Evolutionary conservation across 2,329 filamentous ascomycete species (phyloP).

Genomic region (Rugonectria rugulosa): DNA sequence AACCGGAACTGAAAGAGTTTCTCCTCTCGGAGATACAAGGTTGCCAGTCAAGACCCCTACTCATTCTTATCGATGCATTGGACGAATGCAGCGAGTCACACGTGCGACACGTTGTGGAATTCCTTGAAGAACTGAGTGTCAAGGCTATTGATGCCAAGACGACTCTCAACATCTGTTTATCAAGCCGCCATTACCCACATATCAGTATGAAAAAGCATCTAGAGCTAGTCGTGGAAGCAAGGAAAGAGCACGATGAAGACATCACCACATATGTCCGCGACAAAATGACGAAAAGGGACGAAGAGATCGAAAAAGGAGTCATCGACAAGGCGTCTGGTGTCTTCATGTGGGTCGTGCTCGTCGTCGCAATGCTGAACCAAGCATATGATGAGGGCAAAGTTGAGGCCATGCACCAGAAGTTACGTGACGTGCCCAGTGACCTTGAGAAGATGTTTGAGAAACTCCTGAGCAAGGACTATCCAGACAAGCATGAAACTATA

Average conservation of each 20-base stretch:
- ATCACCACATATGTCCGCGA: background rate
- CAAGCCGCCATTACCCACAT: background rate
- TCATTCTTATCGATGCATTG: background rate
- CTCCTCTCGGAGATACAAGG: background rate
- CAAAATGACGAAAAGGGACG: background rate
- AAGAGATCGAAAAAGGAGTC: background rate
- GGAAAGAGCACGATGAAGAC: background rate
- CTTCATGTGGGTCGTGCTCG: background rate
- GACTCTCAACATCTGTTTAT: background rate
- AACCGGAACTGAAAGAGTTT: background rate
- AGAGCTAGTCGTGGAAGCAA: background rate
- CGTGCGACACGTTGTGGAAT: background rate
- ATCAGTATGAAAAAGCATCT: background rate
- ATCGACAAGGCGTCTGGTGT: background rate
- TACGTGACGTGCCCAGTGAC: background rate
- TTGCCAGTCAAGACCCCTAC: background rate
- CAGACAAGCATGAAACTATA: no score
- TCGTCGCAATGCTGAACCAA: background rate
- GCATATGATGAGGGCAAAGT: background rate
- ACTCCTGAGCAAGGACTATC: background rate
- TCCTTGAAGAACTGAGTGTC: background rate
- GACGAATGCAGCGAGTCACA: background rate
- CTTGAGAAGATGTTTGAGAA: background rate
- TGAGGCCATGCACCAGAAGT: background rate
- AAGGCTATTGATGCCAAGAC: background rate